Evolutionary conservation across 2,329 filamentous ascomycete genomes (phyloP), one percentile per base, ranked within the genome.

Genomic region (Penicillium italicum): DNA sequence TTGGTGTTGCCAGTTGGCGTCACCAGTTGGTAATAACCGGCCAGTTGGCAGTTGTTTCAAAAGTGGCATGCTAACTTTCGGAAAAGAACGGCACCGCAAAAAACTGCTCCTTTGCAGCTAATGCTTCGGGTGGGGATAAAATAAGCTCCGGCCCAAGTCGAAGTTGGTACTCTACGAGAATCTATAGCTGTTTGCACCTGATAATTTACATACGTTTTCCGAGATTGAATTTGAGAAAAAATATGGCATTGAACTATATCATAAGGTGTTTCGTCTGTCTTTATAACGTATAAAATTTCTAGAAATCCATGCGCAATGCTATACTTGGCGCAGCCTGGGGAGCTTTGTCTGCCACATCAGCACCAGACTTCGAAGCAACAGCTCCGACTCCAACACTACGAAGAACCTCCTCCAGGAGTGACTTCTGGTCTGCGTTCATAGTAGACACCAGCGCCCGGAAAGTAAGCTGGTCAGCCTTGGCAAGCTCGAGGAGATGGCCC

Each of bases 301-400:
- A 90, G 81, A 99, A 97, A 73, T 96, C 82, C 89, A 97, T 95
- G 81, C 95, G 94, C 69, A 99, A 75, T 51, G 91, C 91, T 80
- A 99, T 99, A 60, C 80, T 94, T 12, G 94, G 94, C 73, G 80
- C 78, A 41, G 73, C 77, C 46, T 77, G 76, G 45, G 77, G 76
- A 47, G 84, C 85, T 28, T 77, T 82, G 55, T 79, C 76, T 56
- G 76, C 79, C 41, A 74, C 66, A 64, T 77, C 76, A 56, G 69
- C 68, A 69, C 63, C 66, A 64, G 66, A 71, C 76, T 62, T 72
- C 68, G 65, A 61, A n/a, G 61, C 52, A 31, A 62, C 62, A 22
- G 62, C 51, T 30, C 73, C 72, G 43, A 81, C 77, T 49, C 86
- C 86, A 24, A 82, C 84, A 72, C 85, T 83, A 22, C 71, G 66